Conservation (phyloP, 805 yeast species). For the Wickerhamomyces bisporus region DNA sequence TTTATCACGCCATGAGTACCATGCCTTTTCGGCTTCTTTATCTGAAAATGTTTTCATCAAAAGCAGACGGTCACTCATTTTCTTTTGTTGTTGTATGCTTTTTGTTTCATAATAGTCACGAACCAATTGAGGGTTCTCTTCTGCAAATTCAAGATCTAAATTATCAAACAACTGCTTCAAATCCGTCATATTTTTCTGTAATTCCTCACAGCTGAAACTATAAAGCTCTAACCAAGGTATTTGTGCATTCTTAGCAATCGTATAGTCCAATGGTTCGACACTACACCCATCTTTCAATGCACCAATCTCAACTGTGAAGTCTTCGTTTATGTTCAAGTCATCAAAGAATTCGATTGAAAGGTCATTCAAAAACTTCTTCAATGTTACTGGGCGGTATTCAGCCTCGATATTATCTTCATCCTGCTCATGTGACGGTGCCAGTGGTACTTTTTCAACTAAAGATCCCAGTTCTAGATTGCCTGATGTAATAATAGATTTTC, state of each 20-base stretch:
- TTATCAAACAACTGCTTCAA: slow-evolving; percentile 19
- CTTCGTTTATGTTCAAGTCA: slow-evolving; percentile 20
- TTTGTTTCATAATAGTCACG: slow-evolving; percentile 20
- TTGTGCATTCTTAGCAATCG: slow-evolving; percentile 17
- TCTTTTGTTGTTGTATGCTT: slow-evolving; percentile 17
- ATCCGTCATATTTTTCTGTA: slow-evolving; percentile 23
- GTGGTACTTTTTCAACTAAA: slow-evolving; percentile 12
- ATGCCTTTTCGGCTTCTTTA: slow-evolving; percentile 20
- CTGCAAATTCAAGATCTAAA: slow-evolving; percentile 20
- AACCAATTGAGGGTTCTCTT: slow-evolving; percentile 23
- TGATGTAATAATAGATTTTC: slow-evolving; percentile 11
- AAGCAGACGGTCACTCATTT: slow-evolving; percentile 20
- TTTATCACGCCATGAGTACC: slow-evolving; percentile 23
- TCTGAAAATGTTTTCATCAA: slow-evolving; percentile 24
- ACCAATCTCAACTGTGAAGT: slow-evolving; percentile 15
- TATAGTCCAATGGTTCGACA: slow-evolving; percentile 11
- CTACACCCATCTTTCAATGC: slow-evolving; percentile 2
- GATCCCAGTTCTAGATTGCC: slow-evolving; percentile 15
- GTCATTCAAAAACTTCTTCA: slow-evolving; percentile 21
- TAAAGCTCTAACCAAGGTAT: slow-evolving; percentile 24
- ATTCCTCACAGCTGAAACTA: slow-evolving; percentile 24
- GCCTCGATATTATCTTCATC: slow-evolving; percentile 3
- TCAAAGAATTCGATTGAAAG: slow-evolving; percentile 24
- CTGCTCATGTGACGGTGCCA: slow-evolving; percentile 22
- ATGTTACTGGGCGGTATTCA: slow-evolving; percentile 20